These are phyloP conservation scores for Porphyrellus sp. DNA, from an alignment of 1,284 basidiomycete genomes.

Conservation along the genomic window DNA sequence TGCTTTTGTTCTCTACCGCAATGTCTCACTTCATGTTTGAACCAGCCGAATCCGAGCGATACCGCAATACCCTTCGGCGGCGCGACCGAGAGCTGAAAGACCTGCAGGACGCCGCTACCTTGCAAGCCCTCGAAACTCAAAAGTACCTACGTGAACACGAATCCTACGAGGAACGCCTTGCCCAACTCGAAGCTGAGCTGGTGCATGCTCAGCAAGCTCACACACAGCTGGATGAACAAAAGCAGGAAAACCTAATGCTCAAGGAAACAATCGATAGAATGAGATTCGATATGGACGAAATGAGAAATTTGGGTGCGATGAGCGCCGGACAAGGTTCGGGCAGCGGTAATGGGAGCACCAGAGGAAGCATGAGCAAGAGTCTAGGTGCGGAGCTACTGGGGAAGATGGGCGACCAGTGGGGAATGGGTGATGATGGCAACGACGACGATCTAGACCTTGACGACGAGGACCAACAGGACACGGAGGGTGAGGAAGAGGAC, in stretches of 20 bases:
- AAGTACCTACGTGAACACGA: constrained; percentile 65
- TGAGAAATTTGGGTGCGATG: constrained; percentile 51
- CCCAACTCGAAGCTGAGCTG: constrained; percentile 66
- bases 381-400: constrained; percentile 77
- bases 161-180: constrained; percentile 64
- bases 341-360: constrained; percentile 50
- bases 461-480: constrained; percentile 49
- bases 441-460: constrained; percentile 38
- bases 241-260: constrained; percentile 84
- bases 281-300: constrained; percentile 87
- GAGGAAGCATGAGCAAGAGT: constrained; percentile 63
- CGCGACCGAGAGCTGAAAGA: constrained; percentile 71
- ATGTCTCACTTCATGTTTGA: constrained; percentile 7
- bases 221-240: constrained; percentile 77
- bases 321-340: constrained; percentile 38
- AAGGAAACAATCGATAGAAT: constrained; percentile 93
- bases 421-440: constrained; percentile 40
- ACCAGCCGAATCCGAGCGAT: constrained; percentile 71
- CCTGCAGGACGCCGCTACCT: constrained; percentile 52
- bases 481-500: constrained; percentile 68
- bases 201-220: constrained; percentile 65
- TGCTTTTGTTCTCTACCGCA: constrained; percentile 16
- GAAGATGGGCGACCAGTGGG: constrained; percentile 49
- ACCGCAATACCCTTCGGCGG: constrained; percentile 67
- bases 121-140: constrained; percentile 59